Evolutionary conservation across 805 yeast species (phyloP).

Genomic region (Phaffomyces thermotolerans): DNA sequence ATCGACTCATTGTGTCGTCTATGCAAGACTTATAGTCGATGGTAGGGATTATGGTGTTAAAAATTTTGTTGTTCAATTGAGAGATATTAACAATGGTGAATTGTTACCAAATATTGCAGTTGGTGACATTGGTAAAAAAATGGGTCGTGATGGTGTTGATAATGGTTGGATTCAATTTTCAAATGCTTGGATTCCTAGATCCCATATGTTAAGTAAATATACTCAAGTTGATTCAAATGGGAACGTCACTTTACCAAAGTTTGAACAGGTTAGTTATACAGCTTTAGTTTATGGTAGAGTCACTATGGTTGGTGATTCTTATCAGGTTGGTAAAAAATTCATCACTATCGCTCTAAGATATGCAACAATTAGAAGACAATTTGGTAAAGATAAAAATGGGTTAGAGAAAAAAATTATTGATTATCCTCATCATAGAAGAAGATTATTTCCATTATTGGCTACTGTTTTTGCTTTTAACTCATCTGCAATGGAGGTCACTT

Average conservation of each 20-base stretch:
- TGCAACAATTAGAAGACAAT: constrained; percentile 86
- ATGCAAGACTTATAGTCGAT: constrained; percentile 73
- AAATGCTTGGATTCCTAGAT: constrained; percentile 76
- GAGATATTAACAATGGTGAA: constrained; percentile 63
- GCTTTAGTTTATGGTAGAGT: constrained; percentile 87
- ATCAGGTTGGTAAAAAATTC: constrained; percentile 70
- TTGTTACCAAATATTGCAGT: constrained; percentile 71
- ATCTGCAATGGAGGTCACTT: constrained; percentile 41
- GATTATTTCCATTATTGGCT: constrained; percentile 76
- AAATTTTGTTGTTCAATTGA: constrained; percentile 88
- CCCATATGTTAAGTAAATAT: constrained; percentile 74
- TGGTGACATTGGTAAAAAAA: constrained; percentile 91
- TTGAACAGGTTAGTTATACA: constrained; percentile 83
- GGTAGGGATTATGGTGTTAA: constrained; percentile 89
- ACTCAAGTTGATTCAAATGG: constrained; percentile 63
- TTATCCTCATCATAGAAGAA: constrained; percentile 67
- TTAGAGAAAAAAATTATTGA: constrained; percentile 20
- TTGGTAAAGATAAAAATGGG: constrained; percentile 43
- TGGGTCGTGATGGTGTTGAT: constrained; percentile 95
- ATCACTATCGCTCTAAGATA: constrained; percentile 80
- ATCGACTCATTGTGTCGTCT: constrained; percentile 77
- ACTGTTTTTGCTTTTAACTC: constrained; percentile 66
- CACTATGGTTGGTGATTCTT: constrained; percentile 80
- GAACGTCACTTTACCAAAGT: constrained; percentile 61
- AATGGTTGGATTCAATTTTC: constrained; percentile 95